Evolutionary conservation across 2,329 filamentous ascomycete genomes (phyloP).

Genomic region (Colletotrichum cereale): DNA sequence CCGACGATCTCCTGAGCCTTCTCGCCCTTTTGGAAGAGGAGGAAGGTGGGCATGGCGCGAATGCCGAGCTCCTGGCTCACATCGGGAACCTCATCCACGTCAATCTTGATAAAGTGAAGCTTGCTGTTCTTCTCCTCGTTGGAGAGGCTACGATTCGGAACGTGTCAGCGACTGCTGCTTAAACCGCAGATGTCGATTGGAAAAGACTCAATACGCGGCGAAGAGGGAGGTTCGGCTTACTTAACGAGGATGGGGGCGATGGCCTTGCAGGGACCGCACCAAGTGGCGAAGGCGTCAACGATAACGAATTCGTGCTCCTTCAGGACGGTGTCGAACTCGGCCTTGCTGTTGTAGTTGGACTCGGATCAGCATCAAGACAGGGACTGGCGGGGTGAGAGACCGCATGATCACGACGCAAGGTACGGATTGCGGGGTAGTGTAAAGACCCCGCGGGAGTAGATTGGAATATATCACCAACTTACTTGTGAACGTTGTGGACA

Average conservation of each 20-base stretch:
- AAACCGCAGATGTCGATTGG: neutral
- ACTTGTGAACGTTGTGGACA: slow-evolving; percentile 59
- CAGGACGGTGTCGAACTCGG: slow-evolving; percentile 69
- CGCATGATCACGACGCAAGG: neutral
- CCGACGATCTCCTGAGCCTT: slow-evolving; percentile 82
- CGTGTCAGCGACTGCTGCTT: neutral
- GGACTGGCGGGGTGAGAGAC: neutral
- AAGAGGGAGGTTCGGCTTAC: slow-evolving; percentile 56
- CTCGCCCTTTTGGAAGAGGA: slow-evolving; percentile 84
- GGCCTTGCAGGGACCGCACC: slow-evolving; percentile 96
- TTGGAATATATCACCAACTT: slow-evolving; percentile 35
- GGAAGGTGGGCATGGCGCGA: slow-evolving; percentile 93
- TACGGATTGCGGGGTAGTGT: neutral
- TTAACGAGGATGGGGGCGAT: slow-evolving; percentile 82
- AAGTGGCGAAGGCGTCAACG: slow-evolving; percentile 88
- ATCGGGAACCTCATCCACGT: slow-evolving; percentile 85
- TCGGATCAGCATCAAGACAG: neutral
- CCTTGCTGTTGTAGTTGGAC: slow-evolving; percentile 58
- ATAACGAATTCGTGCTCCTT: slow-evolving; percentile 73
- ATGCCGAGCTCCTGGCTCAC: slow-evolving; percentile 83
- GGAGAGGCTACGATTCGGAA: neutral
- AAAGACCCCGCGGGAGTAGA: neutral
- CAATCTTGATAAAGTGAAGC: slow-evolving; percentile 86
- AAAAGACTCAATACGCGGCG: neutral
- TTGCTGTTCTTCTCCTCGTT: slow-evolving; percentile 65